Conservation (phyloP, 2,329 filamentous ascomycete species). For the Cercospora sp. region DNA sequence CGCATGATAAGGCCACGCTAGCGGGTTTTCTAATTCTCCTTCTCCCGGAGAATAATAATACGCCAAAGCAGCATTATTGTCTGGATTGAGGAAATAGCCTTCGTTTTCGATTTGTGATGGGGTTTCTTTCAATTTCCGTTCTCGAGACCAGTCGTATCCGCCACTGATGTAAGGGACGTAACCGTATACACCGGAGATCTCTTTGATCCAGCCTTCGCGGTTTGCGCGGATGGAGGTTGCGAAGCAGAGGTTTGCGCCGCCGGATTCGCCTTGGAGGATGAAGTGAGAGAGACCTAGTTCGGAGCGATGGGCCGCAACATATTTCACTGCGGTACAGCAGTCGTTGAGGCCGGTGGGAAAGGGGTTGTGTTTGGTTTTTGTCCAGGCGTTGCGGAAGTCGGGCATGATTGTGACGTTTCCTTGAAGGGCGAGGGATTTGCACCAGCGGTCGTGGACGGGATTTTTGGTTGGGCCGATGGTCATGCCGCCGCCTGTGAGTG, state of each 20-base stretch:
- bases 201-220: conserved; percentile 31
- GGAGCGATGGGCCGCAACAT: conserved; percentile 27
- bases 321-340: conserved; percentile 32
- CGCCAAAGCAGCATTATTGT: conserved; percentile 18
- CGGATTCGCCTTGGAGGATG: conserved; percentile 37
- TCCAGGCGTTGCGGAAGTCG: conserved; percentile 40
- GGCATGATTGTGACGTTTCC: conserved; percentile 31
- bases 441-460: conserved; percentile 33
- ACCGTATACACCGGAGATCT: conserved; percentile 33
- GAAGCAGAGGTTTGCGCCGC: conserved; percentile 35
- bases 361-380: conserved; percentile 28
- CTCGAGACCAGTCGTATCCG: conserved; percentile 18
- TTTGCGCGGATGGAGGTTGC: conserved; percentile 34
- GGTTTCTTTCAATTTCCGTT: conserved; percentile 14
- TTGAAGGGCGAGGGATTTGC: conserved; percentile 28
- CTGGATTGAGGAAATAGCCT: conserved; percentile 31
- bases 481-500: conserved; percentile 31
- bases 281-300: conserved; percentile 21
- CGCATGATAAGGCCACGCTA: conserved; percentile 38
- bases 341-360: conserved; percentile 39
- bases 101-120: conserved; percentile 35
- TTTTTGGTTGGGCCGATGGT: conserved; percentile 25
- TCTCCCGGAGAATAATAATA: conserved; percentile 20
- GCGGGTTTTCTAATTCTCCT: conserved; percentile 25
- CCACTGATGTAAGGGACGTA: conserved; percentile 30